A percentile compares a stretch with the other conserved stretches of the same genome.
Conservation (phyloP, 345 rosid species). For the Ceriops zippeliana region DNA sequence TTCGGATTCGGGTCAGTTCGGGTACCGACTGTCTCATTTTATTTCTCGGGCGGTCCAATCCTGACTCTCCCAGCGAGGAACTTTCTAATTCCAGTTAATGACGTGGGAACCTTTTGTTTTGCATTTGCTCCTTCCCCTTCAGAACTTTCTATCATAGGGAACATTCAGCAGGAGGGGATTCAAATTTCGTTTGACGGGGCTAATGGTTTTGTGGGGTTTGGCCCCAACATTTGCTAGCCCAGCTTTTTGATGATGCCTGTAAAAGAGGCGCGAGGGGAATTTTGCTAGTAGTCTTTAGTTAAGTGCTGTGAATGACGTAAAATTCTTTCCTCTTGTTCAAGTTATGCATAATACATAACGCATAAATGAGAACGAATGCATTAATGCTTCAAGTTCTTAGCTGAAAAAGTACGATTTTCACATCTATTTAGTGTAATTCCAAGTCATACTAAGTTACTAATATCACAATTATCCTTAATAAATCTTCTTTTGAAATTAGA, state of each 20-base stretch:
- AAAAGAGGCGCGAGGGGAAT: neutral
- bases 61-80: constrained; percentile 82
- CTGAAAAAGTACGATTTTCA: no score
- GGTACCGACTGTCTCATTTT: constrained; percentile 87
- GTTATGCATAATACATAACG: no score
- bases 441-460: no score
- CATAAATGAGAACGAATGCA: no score
- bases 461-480: neutral
- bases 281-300: neutral
- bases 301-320: no score
- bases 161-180: constrained; percentile 95
- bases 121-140: constrained; percentile 77
- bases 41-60: constrained; percentile 72
- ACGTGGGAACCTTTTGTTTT: constrained; percentile 81
- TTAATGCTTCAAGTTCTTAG: no score
- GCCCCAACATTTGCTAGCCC: constrained; percentile 70
- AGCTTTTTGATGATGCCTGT: neutral
- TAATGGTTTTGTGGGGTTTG: constrained; percentile 92
- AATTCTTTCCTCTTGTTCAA: no score
- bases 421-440: no score
- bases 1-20: constrained; percentile 71
- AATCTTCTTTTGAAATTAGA: neutral
- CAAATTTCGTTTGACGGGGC: constrained; percentile 89
- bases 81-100: constrained; percentile 84
- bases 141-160: constrained; percentile 83